Evolutionary conservation across 345 rosid species (phyloP).

Genomic region (Passiflora organensis): DNA sequence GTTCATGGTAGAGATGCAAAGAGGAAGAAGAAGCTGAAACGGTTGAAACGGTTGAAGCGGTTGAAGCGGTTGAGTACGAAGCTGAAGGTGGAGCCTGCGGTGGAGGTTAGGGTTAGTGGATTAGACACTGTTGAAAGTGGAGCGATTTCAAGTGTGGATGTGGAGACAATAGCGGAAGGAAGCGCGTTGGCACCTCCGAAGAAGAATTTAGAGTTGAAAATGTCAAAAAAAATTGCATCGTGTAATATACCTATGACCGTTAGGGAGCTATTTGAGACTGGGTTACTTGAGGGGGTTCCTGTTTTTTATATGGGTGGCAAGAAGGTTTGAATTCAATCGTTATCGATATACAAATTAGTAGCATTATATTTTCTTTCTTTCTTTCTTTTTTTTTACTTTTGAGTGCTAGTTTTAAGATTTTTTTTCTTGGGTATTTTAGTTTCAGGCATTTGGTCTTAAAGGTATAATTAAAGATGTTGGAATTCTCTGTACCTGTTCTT

Average conservation of each 20-base stretch:
- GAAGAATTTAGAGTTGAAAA: slow-evolving; percentile 50
- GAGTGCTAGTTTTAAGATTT: not conserved
- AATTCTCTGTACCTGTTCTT: slow-evolving; percentile 78
- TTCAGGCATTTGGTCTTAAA: slow-evolving; percentile 85
- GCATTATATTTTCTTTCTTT: not conserved
- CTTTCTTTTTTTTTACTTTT: not conserved
- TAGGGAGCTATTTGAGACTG: slow-evolving; percentile 86
- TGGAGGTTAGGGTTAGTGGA: slow-evolving; percentile 34
- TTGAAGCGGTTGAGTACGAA: no score
- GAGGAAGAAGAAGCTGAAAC: no score
- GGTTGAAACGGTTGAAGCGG: no score
- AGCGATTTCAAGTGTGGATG: slow-evolving; percentile 29
- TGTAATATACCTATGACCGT: slow-evolving; percentile 69
- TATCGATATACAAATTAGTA: no score
- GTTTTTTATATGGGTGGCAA: slow-evolving; percentile 85
- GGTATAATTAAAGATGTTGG: slow-evolving; percentile 85
- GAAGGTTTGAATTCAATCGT: slow-evolving; percentile 54
- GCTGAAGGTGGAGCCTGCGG: not conserved
- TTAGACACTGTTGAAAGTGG: slow-evolving; percentile 32
- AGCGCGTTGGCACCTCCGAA: slow-evolving; percentile 36
- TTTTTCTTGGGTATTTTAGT: slow-evolving; percentile 18
- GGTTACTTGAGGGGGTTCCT: slow-evolving; percentile 76
- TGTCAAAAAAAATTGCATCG: slow-evolving; percentile 46
- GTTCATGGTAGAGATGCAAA: no score
- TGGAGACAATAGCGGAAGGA: slow-evolving; percentile 51